Base-by-base conservation (phyloP, 2,329 filamentous ascomycete genomes). In the Furcasterigmium furcatum region DNA sequence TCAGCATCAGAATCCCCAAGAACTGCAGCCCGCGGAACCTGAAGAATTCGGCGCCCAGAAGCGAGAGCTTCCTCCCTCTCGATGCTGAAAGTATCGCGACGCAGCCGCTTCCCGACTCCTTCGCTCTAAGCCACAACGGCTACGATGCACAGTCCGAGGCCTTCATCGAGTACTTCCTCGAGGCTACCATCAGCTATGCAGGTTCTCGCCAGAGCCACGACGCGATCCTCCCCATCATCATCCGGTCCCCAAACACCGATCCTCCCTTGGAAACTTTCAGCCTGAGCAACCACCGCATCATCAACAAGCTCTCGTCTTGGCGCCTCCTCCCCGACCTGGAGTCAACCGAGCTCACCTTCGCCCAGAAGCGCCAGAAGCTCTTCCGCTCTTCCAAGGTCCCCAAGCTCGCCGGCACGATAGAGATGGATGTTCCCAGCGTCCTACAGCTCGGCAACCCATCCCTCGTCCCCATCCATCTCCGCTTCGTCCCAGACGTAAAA, bases 151-250 rank as follows among this genome's bases (percentile, higher is more conserved):
- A 47, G 1, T 42, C 19, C 1, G 53, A 52, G 16, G 53, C 63
- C 18, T 62, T 55, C 12, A 61, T 65, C n/a, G 63, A 71, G 38
- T 71, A 70, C 36, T 58, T 54, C 10, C 46, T 71, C 2, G 46
- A 62, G 25, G 64, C 65, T 0, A 48, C 50, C 3, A 30, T 68
- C 3, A 43, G 16, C 5, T 52, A 50, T 34, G 21, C 43, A 3
- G 41, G 24, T 2, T 20, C 12, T 3, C 36, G 9, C 5, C 39
- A 53, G 9, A 41, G n/a, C 2, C 8, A 38, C 1, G 27, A 46
- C 4, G 64, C 54, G 2, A 48, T 27, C 0, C 34, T 60, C 2
- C 63, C 61, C 0, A 14, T 67, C 10, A 48, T 14, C 4, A 19
- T 65, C 3, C 36, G 45, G 6, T 2, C 30, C 2, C 49, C 47